Percentiles rank a stretch among this genome's conserved stretches.
These are phyloP conservation scores for Floccularia luteovirens DNA, from an alignment of 768 basidiomycete genomes.

Conservation along the genomic window DNA sequence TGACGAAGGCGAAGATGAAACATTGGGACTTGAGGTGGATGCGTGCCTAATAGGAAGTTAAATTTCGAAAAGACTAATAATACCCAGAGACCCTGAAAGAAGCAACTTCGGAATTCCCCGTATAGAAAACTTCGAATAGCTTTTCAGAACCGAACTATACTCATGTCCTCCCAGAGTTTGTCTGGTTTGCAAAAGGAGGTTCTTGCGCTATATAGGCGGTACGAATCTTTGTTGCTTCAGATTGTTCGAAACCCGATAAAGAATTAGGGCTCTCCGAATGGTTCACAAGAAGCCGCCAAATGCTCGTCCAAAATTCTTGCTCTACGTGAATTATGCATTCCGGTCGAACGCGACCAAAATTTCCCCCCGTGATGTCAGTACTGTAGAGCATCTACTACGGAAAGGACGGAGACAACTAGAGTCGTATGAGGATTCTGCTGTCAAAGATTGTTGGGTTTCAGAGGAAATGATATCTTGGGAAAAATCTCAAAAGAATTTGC, in stretches of 20 bases:
- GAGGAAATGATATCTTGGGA: slow-evolving; percentile 66
- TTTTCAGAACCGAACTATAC: not conserved
- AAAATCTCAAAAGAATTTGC: slow-evolving; percentile 13
- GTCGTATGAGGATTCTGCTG: slow-evolving; percentile 55
- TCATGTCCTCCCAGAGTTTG: slow-evolving; percentile 22
- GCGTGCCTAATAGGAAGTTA: too few relatives aligned
- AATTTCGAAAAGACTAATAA: too few relatives aligned
- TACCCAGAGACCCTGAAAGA: too few relatives aligned
- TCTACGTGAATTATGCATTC: slow-evolving; percentile 66
- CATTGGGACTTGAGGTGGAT: too few relatives aligned
- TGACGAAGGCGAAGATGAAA: too few relatives aligned
- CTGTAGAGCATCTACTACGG: slow-evolving; percentile 72
- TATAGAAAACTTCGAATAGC: too few relatives aligned
- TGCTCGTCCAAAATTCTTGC: slow-evolving; percentile 56
- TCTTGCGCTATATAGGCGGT: slow-evolving; percentile 37
- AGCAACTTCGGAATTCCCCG: too few relatives aligned
- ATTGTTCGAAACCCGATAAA: not conserved
- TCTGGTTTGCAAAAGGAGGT: slow-evolving; percentile 50
- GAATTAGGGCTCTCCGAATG: slow-evolving; percentile 68
- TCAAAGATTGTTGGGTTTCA: slow-evolving; percentile 73
- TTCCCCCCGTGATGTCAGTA: slow-evolving; percentile 57
- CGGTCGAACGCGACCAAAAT: slow-evolving; percentile 52
- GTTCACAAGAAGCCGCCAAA: slow-evolving; percentile 55
- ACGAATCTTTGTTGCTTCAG: not conserved
- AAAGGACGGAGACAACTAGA: slow-evolving; percentile 62